phyloP scores from a whole-genome alignment of 768 basidiomycete species.

The Hygrophoropsis aurantiaca region DNA sequence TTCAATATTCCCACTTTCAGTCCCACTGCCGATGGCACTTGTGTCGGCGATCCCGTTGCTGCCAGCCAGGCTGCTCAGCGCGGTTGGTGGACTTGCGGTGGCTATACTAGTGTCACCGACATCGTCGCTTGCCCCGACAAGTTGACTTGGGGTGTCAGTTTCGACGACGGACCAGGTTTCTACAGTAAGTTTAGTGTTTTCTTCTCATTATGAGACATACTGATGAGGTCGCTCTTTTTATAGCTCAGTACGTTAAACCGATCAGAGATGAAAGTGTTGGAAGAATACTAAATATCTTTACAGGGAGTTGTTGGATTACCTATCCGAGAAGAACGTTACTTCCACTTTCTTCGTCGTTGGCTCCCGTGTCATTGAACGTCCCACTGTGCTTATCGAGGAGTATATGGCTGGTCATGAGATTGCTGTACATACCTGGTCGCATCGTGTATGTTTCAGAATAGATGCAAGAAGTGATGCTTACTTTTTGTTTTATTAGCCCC shows the following conservation, averaged over 20 bases:
- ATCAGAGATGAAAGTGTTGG: not conserved
- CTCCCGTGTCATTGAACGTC: slow-evolving; percentile 79
- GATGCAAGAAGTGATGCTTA: slow-evolving; percentile 22
- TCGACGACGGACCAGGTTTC: slow-evolving; percentile 84
- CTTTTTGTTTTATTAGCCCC: slow-evolving; percentile 38
- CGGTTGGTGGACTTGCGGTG: slow-evolving; percentile 94
- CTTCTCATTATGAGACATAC: not conserved
- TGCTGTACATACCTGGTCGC: slow-evolving; percentile 90
- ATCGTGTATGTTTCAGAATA: slow-evolving; percentile 44
- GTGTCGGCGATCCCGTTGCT: slow-evolving; percentile 55
- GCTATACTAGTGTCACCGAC: slow-evolving; percentile 56
- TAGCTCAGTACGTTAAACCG: slow-evolving; percentile 48
- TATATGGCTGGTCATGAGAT: slow-evolving; percentile 82
- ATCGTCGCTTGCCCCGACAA: slow-evolving; percentile 69
- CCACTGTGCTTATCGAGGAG: slow-evolving; percentile 72
- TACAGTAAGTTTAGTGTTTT: slow-evolving; percentile 60
- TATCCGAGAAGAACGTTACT: slow-evolving; percentile 57
- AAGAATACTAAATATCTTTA: slow-evolving; percentile 3
- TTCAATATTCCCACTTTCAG: slow-evolving; percentile 63
- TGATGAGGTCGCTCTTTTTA: slow-evolving; percentile 12
- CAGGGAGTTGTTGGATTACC: slow-evolving; percentile 71
- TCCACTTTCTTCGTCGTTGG: slow-evolving; percentile 94
- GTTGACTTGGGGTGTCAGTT: slow-evolving; percentile 77
- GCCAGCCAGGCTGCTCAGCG: slow-evolving; percentile 56
- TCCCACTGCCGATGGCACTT: slow-evolving; percentile 70